Base-by-base conservation (phyloP, 1,139 yeast species). In the Pichia sp. region DNA sequence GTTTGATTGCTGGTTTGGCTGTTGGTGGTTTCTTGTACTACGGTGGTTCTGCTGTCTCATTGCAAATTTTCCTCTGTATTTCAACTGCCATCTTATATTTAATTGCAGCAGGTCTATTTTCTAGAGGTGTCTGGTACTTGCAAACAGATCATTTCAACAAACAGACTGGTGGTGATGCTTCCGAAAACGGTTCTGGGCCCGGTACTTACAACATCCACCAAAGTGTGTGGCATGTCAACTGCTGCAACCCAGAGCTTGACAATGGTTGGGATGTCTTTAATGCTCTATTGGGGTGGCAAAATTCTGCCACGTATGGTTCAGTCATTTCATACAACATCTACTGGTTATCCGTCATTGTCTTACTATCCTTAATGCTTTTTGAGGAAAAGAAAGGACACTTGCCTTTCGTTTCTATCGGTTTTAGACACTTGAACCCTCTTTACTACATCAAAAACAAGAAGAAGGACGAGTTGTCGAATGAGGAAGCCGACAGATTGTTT, bases 231-330 rank as follows among this genome's bases (percentile, higher is more conserved):
- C 97, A 90, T 71, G 92, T 90, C 59, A 90, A 90, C 77, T 90
- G 97, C 74, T 90, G 97, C 75, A 90, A 89, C 73, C 95, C 96
- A 41, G 88, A 85, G 71, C 77, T 77, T 50, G 96, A 90, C 68
- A 85, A 88, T 59, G 95, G 95, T 74, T 90, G 96, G 96, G 95
- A 87, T 81, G 82, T 90, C 59, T 90, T 90, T 78, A 90, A 89
- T 66, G 87, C 95, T 13, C 71, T 88, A 54, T 73, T 88, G 54
- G 96, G 96, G 61, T 89, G 96, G 96, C 95, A 88, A 74, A 89
- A 89, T 72, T 79, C 90, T 55, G 97, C 97, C 56, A 90, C 96
- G 60, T 81, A 88, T 66, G 95, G 96, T 54, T 87, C 95, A 1
- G 90, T 90, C 58, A 75, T 90, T 49, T 80, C 90, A 50, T 90